Evolutionary conservation across 208 protist genomes (phyloP).

Genomic region (Acanthamoeba castellanii): DNA sequence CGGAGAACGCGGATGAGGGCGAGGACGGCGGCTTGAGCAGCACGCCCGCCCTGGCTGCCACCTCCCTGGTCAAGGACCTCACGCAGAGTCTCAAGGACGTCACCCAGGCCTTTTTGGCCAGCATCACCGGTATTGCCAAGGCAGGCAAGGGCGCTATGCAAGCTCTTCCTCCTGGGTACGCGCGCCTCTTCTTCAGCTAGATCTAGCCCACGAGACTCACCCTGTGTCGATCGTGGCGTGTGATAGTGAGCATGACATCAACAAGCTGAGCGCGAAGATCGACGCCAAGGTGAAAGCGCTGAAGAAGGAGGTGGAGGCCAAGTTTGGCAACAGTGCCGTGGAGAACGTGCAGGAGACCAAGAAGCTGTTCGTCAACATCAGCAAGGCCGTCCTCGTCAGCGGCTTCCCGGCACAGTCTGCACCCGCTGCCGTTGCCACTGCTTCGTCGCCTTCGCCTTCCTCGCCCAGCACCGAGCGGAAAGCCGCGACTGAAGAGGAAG

Average conservation of each 20-base stretch:
- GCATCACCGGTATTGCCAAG: background rate
- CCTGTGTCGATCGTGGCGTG: background rate
- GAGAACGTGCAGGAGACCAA: slow-evolving; percentile 17
- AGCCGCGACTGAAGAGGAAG: too few species aligned
- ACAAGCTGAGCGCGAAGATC: background rate
- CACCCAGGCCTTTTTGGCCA: background rate
- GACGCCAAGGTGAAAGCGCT: slow-evolving; percentile 3
- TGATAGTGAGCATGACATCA: background rate
- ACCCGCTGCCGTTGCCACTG: too few species aligned
- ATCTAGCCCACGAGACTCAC: background rate
- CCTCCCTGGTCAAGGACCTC: background rate
- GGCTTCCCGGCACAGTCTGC: background rate
- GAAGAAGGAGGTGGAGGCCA: slow-evolving; percentile 41
- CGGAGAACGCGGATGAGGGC: background rate
- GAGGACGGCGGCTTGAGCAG: background rate
- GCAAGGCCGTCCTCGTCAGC: slow-evolving; percentile 26
- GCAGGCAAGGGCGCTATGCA: background rate
- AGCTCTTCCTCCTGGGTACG: background rate
- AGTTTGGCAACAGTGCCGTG: background rate
- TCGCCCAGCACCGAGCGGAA: too few species aligned
- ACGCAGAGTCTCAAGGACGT: background rate
- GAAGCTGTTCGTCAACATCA: slow-evolving; percentile 51
- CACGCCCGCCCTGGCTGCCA: background rate
- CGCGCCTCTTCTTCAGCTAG: too few species aligned
- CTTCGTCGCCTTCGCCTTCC: background rate